Percentiles rank a stretch among this genome's conserved stretches.
Conservation (phyloP, 495 filamentous ascomycete genomes). For the Annulohypoxylon moriforme region DNA sequence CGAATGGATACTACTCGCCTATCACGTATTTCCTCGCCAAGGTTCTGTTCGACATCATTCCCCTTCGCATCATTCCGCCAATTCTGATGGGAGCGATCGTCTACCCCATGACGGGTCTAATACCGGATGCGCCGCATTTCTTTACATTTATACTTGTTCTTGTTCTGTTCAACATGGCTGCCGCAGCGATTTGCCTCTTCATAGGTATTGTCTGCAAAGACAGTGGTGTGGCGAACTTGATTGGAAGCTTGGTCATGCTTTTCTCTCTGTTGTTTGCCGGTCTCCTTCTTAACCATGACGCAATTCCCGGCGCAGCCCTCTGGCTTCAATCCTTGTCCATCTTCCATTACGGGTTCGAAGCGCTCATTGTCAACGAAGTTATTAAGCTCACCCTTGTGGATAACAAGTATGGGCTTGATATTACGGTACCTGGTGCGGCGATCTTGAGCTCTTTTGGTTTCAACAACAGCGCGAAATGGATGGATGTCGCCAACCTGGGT, state of each 20-base stretch:
- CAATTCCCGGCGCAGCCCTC: slow-evolving; percentile 81
- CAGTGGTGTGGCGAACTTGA: slow-evolving; percentile 90
- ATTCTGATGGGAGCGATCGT: slow-evolving; percentile 97
- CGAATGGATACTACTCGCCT: slow-evolving; percentile 98
- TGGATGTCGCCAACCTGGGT: slow-evolving; percentile 82
- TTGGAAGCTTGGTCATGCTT: slow-evolving; percentile 96
- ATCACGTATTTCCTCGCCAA: slow-evolving; percentile 97
- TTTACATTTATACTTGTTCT: slow-evolving; percentile 91
- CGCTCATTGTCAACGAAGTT: slow-evolving; percentile 97
- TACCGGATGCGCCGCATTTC: slow-evolving; percentile 84
- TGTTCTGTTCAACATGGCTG: slow-evolving; percentile 95
- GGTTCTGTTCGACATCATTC: slow-evolving; percentile 94
- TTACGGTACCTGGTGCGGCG: slow-evolving; percentile 92
- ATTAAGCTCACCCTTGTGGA: slow-evolving; percentile 89
- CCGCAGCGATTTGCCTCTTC: slow-evolving; percentile 92
- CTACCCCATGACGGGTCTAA: slow-evolving; percentile 98
- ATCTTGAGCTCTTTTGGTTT: slow-evolving; percentile 97
- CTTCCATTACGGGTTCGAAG: slow-evolving; percentile 98
- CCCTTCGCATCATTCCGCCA: slow-evolving; percentile 91
- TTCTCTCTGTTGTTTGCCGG: slow-evolving; percentile 96
- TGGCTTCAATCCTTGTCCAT: slow-evolving; percentile 98
- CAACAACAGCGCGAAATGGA: slow-evolving; percentile 83
- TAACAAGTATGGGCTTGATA: slow-evolving; percentile 93
- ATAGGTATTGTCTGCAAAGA: slow-evolving; percentile 96
- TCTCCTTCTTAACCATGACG: slow-evolving; percentile 91